phyloP scores from a whole-genome alignment of 306 rosid species.

The Cercis canadensis region DNA sequence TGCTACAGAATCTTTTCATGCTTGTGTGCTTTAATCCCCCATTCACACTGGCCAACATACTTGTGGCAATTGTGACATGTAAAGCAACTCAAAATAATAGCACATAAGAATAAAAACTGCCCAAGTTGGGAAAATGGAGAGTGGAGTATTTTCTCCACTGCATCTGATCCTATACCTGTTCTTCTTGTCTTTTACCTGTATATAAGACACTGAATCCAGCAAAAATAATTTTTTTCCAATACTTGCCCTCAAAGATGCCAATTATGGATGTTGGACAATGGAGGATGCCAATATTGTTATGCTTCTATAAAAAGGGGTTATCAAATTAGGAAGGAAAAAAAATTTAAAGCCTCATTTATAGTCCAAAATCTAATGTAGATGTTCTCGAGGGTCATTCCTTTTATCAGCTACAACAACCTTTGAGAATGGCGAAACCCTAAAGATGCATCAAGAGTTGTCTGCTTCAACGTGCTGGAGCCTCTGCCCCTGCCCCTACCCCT shows the following conservation, averaged over 20 bases:
- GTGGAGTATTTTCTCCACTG: constrained; percentile 11
- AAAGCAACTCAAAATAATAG: constrained; percentile 25
- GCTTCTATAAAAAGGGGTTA: neutral
- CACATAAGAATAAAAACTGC: constrained; percentile 11
- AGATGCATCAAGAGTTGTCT: constrained; percentile 89
- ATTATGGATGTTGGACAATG: neutral
- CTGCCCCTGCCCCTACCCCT: constrained; percentile 75
- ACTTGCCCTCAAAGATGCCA: neutral
- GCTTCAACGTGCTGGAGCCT: constrained; percentile 67
- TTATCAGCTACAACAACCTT: constrained; percentile 57
- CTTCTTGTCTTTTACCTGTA: neutral
- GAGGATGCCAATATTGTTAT: neutral
- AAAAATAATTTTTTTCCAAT: neutral
- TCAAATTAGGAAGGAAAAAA: constrained; percentile 20
- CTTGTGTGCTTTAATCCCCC: constrained; percentile 13
- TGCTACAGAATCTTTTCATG: constrained; percentile 27
- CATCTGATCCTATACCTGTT: neutral
- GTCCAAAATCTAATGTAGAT: neutral
- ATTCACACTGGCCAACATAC: constrained; percentile 15
- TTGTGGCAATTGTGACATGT: constrained; percentile 31
- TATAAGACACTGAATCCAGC: constrained; percentile 6
- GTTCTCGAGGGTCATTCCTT: neutral
- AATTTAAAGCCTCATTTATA: neutral
- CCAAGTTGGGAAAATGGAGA: neutral
- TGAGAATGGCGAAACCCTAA: constrained; percentile 79